A percentile compares a stretch with the other conserved stretches of the same genome.
These are phyloP conservation scores for Sambucus nigra DNA, from an alignment of 129 eudicot species.

Conservation along the genomic window DNA sequence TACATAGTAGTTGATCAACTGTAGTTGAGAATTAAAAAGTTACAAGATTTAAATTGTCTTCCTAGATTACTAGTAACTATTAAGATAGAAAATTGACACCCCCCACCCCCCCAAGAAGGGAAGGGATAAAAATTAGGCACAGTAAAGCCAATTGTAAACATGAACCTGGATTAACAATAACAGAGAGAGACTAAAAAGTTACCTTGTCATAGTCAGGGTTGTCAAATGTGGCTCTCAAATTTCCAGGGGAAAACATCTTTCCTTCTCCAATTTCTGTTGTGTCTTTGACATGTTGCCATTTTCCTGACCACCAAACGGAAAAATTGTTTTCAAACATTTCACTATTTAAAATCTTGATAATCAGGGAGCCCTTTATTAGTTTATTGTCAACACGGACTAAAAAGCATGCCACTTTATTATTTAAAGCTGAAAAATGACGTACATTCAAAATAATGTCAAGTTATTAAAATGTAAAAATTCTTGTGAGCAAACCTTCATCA, in stretches of 20 bases:
- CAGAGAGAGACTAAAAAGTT: neutral
- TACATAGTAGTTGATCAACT: constrained; percentile 86
- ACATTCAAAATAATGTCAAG: too few relatives aligned
- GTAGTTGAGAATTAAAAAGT: constrained; percentile 10
- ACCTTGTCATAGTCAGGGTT: constrained; percentile 87
- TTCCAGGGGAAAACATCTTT: constrained; percentile 97
- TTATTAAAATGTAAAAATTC: neutral
- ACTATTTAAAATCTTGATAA: neutral
- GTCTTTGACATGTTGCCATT: constrained; percentile 99
- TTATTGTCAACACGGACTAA: neutral
- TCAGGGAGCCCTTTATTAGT: too few relatives aligned
- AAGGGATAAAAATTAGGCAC: too few relatives aligned
- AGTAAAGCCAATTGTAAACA: too few relatives aligned
- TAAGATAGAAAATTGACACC: neutral
- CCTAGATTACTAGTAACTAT: neutral
- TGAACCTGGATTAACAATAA: neutral
- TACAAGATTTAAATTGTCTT: neutral
- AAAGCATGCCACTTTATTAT: too few relatives aligned
- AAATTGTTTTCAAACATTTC: neutral
- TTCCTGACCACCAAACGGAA: constrained; percentile 29
- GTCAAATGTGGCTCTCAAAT: constrained; percentile 91
- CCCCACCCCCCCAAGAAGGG: neutral
- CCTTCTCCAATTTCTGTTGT: constrained; percentile 94
- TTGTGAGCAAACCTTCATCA: constrained; percentile 63
- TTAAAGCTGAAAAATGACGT: too few relatives aligned